Evolutionary conservation across 495 filamentous ascomycete genomes (phyloP).

Genomic region (Mycothermus thermophilus): DNA sequence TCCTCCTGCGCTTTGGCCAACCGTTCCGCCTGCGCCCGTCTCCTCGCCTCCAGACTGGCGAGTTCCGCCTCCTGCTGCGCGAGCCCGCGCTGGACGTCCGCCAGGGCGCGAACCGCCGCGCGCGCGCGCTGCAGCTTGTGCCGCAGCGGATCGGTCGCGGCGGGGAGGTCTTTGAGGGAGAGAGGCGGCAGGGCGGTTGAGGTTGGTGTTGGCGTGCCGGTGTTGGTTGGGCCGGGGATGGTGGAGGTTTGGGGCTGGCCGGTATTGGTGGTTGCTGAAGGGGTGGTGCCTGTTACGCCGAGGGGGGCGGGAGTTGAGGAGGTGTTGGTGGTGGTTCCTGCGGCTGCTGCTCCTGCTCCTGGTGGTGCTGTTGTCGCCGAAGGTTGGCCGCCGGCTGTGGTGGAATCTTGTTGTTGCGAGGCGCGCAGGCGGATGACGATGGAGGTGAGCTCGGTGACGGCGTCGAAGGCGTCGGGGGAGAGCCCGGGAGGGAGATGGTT

Average conservation of each 20-base stretch:
- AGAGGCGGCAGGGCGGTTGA: constrained; percentile 21
- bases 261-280: constrained; percentile 15
- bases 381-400: no score
- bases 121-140: constrained; percentile 70
- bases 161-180: constrained; percentile 62
- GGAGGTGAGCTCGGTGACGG: constrained; percentile 65
- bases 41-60: constrained; percentile 51
- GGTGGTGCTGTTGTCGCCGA: constrained; percentile 9
- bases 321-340: background rate
- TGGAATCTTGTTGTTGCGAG: constrained; percentile 9
- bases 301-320: background rate
- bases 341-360: constrained; percentile 8
- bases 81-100: constrained; percentile 58
- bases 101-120: constrained; percentile 49
- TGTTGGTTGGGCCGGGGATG: background rate
- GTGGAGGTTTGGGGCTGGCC: constrained; percentile 2
- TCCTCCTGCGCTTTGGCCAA: constrained; percentile 30
- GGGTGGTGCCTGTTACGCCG: constrained; percentile 19
- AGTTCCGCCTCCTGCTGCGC: constrained; percentile 76
- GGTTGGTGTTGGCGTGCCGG: constrained; percentile 1
- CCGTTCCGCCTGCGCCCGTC: constrained; percentile 45
- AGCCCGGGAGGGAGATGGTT: constrained; percentile 31
- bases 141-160: constrained; percentile 58
- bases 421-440: constrained; percentile 61
- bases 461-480: constrained; percentile 59